Base-by-base conservation (phyloP, 2,329 filamentous ascomycete species). In the Cryphonectria radicalis region DNA sequence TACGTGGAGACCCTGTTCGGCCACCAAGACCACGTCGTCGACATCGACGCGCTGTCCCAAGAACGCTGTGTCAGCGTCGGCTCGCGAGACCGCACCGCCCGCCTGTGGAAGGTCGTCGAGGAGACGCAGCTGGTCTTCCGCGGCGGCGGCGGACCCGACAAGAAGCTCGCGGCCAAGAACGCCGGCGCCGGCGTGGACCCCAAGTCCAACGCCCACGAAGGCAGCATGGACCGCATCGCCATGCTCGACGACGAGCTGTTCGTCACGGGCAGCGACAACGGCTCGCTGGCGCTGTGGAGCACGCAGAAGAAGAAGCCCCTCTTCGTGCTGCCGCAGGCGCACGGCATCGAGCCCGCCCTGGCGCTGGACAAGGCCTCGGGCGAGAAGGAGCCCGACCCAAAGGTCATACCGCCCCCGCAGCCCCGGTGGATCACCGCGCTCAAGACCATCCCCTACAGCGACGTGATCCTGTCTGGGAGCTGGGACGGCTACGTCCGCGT, bases 1-100 rank as follows among this genome's bases (percentile, higher is more conserved):
- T 99, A 98, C 78, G 89, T 98, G 42, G 96, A 99, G 81, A 98
- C 95, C 0, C 86, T 99, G 0, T 98, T 98, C 78, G 96, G 96
- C 62, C 96, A 99, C 82, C 95, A 98, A 79, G 95, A 98, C 79
- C 88, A 93, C 74, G 92, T 98, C 6, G 87, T 95, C 53, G 93
- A 94, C 77, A 89, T 99, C 69, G 92, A 93, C 74, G 92, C 93
- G 32, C 87, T 97, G 73, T 91, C 92, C 1, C 90, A 94, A 76
- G 96, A 98, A 81, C 91, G 94, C 65, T 98, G 96, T 79, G 87
- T 98, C 72, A 96, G 92, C 73, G 96, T 97, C 25, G 96, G 96
- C 69, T 92, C 94, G 7, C 88, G 96, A 74, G 96, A 99, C 80
- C 91, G 95, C 70, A 98, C 95, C 2, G 96, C 95, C 55, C 88